A percentile compares a stretch with the other conserved stretches of the same genome.
Conservation (phyloP, 2,329 filamentous ascomycete species). For the Cladosporium sp. region DNA sequence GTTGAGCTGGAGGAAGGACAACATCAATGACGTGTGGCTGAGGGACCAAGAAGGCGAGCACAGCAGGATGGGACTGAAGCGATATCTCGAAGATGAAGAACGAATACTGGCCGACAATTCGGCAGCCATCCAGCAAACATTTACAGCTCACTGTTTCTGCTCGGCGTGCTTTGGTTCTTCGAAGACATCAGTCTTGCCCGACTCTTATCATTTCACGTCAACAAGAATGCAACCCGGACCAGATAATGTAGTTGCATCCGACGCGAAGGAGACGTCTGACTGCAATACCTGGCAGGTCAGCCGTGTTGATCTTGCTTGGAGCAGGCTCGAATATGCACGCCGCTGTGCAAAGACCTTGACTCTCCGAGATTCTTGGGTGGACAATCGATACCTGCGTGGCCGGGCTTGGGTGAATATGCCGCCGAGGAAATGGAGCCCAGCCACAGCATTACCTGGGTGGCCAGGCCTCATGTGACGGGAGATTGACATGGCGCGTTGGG, state of each 20-base stretch:
- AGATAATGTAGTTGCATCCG: not conserved
- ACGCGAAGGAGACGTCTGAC: not conserved
- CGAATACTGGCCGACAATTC: not conserved
- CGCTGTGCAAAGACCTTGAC: constrained; percentile 1
- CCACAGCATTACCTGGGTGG: not conserved
- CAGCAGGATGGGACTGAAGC: not conserved
- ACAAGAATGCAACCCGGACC: not conserved
- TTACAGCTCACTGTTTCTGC: not conserved
- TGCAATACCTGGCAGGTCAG: not conserved
- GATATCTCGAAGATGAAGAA: not conserved
- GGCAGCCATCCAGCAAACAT: not conserved
- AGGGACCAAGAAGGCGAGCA: constrained; percentile 1
- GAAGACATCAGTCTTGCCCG: not conserved
- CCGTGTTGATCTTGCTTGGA: not conserved
- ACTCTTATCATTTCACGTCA: not conserved
- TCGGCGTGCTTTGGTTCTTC: not conserved
- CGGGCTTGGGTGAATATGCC: not conserved
- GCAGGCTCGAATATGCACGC: constrained; percentile 1
- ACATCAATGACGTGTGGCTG: not conserved
- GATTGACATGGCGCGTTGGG: not conserved
- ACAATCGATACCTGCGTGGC: constrained; percentile 1
- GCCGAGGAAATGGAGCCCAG: not conserved
- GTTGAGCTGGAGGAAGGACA: not conserved
- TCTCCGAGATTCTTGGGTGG: not conserved
- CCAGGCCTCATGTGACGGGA: not conserved